phyloP scores from a whole-genome alignment of 441 rosid species.

The Gossypium davidsonii region DNA sequence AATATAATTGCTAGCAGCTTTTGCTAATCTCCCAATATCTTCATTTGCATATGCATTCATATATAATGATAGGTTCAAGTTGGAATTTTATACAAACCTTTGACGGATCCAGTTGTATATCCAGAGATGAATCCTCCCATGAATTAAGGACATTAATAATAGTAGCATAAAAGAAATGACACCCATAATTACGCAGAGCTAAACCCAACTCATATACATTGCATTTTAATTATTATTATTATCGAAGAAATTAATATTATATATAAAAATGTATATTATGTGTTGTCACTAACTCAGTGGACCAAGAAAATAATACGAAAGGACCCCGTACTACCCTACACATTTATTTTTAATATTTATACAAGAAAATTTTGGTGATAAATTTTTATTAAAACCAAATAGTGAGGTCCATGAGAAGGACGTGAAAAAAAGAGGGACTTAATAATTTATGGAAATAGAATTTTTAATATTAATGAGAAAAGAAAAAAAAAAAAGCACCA shows the following conservation, averaged over 20 bases:
- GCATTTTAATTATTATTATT: too few relatives aligned
- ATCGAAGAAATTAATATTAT: too few relatives aligned
- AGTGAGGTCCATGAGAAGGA: neutral
- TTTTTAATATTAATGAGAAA: neutral
- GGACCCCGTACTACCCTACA: neutral
- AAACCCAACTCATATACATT: too few relatives aligned
- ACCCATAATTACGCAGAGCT: too few relatives aligned
- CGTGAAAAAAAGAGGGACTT: neutral
- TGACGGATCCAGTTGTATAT: neutral
- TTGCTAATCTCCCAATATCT: neutral
- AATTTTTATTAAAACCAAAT: neutral
- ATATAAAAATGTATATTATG: neutral
- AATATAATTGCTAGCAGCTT: neutral
- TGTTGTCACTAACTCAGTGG: neutral
- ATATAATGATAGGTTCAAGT: neutral
- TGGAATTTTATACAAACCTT: neutral
- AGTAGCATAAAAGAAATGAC: too few relatives aligned
- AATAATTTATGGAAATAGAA: neutral
- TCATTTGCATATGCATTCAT: neutral
- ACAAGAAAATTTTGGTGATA: too few relatives aligned
- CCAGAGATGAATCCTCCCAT: neutral
- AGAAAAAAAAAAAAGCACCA: neutral
- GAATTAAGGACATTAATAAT: neutral
- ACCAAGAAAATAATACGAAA: neutral
- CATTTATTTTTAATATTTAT: neutral